Percentiles rank a stretch among this genome's conserved stretches.
Conservation (phyloP, 768 basidiomycete genomes). For the Fomitopsis serialis region DNA sequence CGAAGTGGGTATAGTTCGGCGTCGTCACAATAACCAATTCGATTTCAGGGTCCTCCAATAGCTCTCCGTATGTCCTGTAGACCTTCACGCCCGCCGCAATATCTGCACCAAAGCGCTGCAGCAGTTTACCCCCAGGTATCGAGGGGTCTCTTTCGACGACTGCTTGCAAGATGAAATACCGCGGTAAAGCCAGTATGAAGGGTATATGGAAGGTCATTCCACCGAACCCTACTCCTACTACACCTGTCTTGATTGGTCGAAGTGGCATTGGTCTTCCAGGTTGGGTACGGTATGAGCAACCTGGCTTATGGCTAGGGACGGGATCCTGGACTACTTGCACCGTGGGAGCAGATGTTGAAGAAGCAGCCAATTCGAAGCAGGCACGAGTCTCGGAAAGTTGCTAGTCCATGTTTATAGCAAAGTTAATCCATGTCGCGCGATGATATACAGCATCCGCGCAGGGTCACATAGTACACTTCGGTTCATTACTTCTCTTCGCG, state of each 20-base stretch:
- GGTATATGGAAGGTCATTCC: conserved; percentile 79
- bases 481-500: too few relatives aligned
- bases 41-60: conserved; percentile 55
- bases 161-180: conserved; percentile 63
- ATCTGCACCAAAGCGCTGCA: conserved; percentile 55
- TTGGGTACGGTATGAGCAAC: too few relatives aligned
- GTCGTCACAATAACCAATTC: conserved; percentile 67
- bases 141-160: conserved; percentile 70
- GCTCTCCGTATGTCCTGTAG: conserved; percentile 53
- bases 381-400: too few relatives aligned
- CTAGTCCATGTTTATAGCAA: too few relatives aligned
- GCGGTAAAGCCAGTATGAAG: conserved; percentile 66
- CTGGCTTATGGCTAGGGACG: not conserved
- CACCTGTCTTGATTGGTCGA: conserved; percentile 60
- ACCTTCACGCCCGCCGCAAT: conserved; percentile 39
- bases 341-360: too few relatives aligned
- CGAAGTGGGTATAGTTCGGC: conserved; percentile 70
- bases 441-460: too few relatives aligned
- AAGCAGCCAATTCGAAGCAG: too few relatives aligned
- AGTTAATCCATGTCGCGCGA: too few relatives aligned
- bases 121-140: conserved; percentile 54
- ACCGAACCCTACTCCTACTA: conserved; percentile 75
- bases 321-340: not conserved
- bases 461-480: too few relatives aligned
- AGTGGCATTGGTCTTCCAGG: too few relatives aligned